Evolutionary conservation across 225 moss, liverwort and hornwort species (phyloP), one percentile per base, ranked within the genome.

Genomic region (Antitrichia curtipendula): DNA sequence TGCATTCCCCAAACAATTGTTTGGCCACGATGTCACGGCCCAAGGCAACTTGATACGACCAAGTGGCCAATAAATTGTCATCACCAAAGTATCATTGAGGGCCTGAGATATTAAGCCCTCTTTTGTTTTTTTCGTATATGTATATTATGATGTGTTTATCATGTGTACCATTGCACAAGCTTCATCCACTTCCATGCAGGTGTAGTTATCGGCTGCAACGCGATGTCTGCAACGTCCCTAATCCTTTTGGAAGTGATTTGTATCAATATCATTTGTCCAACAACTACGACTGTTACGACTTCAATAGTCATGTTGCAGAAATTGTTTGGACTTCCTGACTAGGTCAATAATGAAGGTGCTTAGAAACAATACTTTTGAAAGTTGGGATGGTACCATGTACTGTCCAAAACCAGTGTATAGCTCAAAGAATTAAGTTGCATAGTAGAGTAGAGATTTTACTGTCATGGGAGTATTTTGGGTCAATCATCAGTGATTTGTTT

Each of bases 1-100:
- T 96, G 9, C 60, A 88, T 57, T 95, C 96, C n/a, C 76, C 90
- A 4, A 92, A 90, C n/a, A 97, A 95, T 88, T 74, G 92, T 85
- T 89, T 97, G 81, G 86, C 78, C 16, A 86, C 88, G 32, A 84
- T 70, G 4, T 83, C 62, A 60, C 86, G 75, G 41, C 70, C 52
- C 14, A 88, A 88, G 83, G 45, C 84, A 78, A 73, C 89, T 62
- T 92, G 87, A 90, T 63, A 50, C 80, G 47, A 82, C 75, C 45
- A 75, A 25, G 70, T 54, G 70, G 69, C 21, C 45, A 86, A 79
- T 34, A 61, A 70, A 21, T 45, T 70, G 41, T 71, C 69, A 59
- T 75, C 59, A 81, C 74, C 80, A 16, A 80, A 75, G 34, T 64
- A 60, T 66, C 63, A 36, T 59, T 24, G 58, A 60, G 74, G 70